phyloP scores from a whole-genome alignment of 2,329 filamentous ascomycete species.

The Aureobasidium mangrovei region DNA sequence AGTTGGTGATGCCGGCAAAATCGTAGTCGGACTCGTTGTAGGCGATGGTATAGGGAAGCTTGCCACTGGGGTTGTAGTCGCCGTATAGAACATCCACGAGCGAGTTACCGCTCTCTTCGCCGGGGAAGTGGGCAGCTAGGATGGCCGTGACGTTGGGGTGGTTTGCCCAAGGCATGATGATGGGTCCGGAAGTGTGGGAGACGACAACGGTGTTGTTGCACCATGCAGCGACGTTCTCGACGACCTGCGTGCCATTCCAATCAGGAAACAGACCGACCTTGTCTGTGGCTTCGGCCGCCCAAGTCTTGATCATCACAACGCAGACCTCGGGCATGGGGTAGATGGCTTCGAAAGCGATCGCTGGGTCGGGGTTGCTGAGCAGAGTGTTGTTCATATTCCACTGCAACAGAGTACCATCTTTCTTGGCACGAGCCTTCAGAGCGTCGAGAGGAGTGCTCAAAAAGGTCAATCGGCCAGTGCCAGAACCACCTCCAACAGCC shows the following conservation, averaged over 20 bases:
- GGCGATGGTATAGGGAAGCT: constrained; percentile 79
- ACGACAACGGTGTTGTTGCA: constrained; percentile 19
- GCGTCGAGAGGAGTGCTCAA: constrained; percentile 15
- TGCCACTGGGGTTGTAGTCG: constrained; percentile 67
- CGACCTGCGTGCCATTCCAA: constrained; percentile 22
- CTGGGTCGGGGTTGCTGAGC: constrained; percentile 20
- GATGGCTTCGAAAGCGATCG: constrained; percentile 33
- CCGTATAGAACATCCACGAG: constrained; percentile 74
- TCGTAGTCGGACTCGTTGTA: constrained; percentile 62
- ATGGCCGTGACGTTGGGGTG: constrained; percentile 46
- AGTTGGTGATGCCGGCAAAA: constrained; percentile 25
- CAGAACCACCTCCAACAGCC: constrained; percentile 15
- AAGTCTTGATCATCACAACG: constrained; percentile 40
- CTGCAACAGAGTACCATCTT: constrained; percentile 25
- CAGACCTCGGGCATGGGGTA: constrained; percentile 35
- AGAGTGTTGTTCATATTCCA: constrained; percentile 31
- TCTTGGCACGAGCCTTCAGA: constrained; percentile 21
- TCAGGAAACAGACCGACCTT: constrained; percentile 15
- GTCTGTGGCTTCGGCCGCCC: constrained; percentile 18
- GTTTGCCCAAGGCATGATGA: constrained; percentile 18
- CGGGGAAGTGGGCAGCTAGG: constrained; percentile 73
- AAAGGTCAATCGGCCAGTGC: constrained; percentile 13
- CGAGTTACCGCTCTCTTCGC: constrained; percentile 77
- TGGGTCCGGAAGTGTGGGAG: constrained; percentile 15
- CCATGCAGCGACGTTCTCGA: constrained; percentile 13